phyloP scores from a whole-genome alignment of 2,329 filamentous ascomycete genomes.

The Fusarium ambrosium region DNA sequence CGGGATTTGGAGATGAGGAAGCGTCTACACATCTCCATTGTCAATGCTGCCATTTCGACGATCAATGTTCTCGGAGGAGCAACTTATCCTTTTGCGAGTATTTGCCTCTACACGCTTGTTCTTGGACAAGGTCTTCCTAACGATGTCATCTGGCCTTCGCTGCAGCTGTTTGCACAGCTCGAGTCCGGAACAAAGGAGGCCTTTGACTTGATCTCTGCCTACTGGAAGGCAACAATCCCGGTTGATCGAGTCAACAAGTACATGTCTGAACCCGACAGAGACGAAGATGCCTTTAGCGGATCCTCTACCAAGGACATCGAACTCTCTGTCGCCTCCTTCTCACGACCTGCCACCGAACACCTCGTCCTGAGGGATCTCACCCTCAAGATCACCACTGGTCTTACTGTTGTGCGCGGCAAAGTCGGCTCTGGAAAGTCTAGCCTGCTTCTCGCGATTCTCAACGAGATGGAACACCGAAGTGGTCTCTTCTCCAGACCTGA shows the following conservation, averaged over 20 bases:
- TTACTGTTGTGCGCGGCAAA: constrained; percentile 70
- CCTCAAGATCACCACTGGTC: constrained; percentile 61
- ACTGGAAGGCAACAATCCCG: constrained; percentile 87
- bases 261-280: constrained; percentile 87
- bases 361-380: constrained; percentile 64
- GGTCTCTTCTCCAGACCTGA: constrained; percentile 62
- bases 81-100: constrained; percentile 83
- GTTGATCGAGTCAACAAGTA: constrained; percentile 86
- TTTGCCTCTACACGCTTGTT: constrained; percentile 83
- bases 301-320: constrained; percentile 57
- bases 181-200: constrained; percentile 80
- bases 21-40: constrained; percentile 53
- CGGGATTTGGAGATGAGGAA: constrained; percentile 54
- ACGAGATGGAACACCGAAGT: constrained; percentile 75
- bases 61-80: constrained; percentile 79
- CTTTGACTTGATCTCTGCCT: constrained; percentile 79
- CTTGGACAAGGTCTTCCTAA: constrained; percentile 77
- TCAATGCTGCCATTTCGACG: constrained; percentile 69
- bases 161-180: constrained; percentile 84
- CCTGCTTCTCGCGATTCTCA: constrained; percentile 69
- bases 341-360: constrained; percentile 78
- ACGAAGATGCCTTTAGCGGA: constrained; percentile 59
- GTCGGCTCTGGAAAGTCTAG: constrained; percentile 74
- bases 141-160: constrained; percentile 87
- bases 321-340: constrained; percentile 77